These are phyloP conservation scores for Warburgia ugandensis DNA, from an alignment of 164 flowering plant genomes.

Conservation along the genomic window DNA sequence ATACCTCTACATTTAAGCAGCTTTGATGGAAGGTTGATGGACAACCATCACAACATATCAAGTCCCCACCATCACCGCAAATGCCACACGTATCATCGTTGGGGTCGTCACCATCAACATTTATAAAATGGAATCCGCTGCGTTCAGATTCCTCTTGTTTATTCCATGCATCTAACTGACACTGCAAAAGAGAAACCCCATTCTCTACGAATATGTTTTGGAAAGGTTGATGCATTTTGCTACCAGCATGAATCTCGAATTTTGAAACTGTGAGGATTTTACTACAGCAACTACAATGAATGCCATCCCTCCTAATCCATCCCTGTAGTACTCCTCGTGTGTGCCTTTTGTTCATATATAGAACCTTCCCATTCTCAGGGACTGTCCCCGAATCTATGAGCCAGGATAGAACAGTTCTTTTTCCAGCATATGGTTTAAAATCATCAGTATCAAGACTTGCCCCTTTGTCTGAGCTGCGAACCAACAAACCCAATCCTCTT, in stretches of 20 bases:
- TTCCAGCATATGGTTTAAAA: slow-evolving; percentile 71
- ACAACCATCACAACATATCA: slow-evolving; percentile 98
- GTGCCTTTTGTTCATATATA: slow-evolving; percentile 70
- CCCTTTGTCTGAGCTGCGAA: slow-evolving; percentile 55
- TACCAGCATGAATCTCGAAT: slow-evolving; percentile 96
- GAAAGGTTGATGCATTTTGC: slow-evolving; percentile 76
- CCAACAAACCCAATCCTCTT: slow-evolving; percentile 67
- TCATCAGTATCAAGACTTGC: slow-evolving; percentile 48
- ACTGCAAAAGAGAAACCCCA: slow-evolving; percentile 73
- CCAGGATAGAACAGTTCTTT: slow-evolving; percentile 84
- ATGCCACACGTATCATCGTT: slow-evolving; percentile 97
- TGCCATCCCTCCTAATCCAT: slow-evolving; percentile 86
- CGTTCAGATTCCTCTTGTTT: slow-evolving; percentile 44
- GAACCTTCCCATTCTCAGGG: slow-evolving; percentile 61
- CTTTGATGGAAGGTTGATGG: slow-evolving; percentile 92
- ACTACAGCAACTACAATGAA: slow-evolving; percentile 93
- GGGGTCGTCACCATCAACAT: slow-evolving; percentile 74
- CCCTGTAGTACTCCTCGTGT: slow-evolving; percentile 69
- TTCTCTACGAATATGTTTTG: slow-evolving; percentile 63
- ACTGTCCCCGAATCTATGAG: slow-evolving; percentile 73
- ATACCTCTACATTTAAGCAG: slow-evolving; percentile 83
- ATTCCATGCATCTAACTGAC: slow-evolving; percentile 91
- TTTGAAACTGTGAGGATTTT: slow-evolving; percentile 77
- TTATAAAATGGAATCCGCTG: slow-evolving; percentile 42
- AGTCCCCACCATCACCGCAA: slow-evolving; percentile 97